Conservation (phyloP, 768 basidiomycete species). For the Mycena chlorophos region DNA sequence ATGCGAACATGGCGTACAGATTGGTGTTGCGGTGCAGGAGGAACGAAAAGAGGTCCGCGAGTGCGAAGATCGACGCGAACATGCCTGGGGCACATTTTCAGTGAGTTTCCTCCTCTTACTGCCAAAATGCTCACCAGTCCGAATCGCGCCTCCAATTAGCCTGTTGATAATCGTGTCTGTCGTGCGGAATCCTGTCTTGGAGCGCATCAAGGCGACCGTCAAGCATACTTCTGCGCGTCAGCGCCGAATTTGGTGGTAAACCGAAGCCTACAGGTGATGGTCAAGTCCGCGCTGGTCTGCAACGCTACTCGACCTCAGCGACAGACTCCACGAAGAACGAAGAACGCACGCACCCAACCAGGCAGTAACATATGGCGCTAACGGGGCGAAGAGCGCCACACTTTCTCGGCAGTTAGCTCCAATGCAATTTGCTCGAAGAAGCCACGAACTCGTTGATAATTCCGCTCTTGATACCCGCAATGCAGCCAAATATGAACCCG, state of each 20-base stretch:
- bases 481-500: conserved; percentile 30
- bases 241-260: not conserved
- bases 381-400: conserved; percentile 22
- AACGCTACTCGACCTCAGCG: conserved; percentile 5
- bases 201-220: conserved; percentile 11
- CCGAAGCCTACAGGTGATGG: conserved; percentile 12
- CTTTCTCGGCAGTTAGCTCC: conserved; percentile 13
- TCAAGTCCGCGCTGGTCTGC: conserved; percentile 18
- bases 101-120: not conserved
- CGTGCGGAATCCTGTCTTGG: conserved; percentile 13
- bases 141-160: conserved; percentile 14
- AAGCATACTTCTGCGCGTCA: conserved; percentile 8
- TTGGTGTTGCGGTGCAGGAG: conserved; percentile 27
- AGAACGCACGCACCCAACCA: conserved; percentile 28
- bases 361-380: conserved; percentile 29
- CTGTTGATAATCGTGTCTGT: conserved; percentile 22
- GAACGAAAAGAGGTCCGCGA: conserved; percentile 33
- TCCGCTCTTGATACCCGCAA: conserved; percentile 28
- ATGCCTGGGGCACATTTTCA: conserved; percentile 16
- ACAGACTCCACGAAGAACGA: not conserved
- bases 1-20: conserved; percentile 36
- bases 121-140: conserved; percentile 6
- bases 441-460: conserved; percentile 28
- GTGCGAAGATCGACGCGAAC: conserved; percentile 34
- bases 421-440: no score